A percentile compares a stretch with the other conserved stretches of the same genome.
phyloP scores from a whole-genome alignment of 2,329 filamentous ascomycete species.

The Bipolaris zeicola region DNA sequence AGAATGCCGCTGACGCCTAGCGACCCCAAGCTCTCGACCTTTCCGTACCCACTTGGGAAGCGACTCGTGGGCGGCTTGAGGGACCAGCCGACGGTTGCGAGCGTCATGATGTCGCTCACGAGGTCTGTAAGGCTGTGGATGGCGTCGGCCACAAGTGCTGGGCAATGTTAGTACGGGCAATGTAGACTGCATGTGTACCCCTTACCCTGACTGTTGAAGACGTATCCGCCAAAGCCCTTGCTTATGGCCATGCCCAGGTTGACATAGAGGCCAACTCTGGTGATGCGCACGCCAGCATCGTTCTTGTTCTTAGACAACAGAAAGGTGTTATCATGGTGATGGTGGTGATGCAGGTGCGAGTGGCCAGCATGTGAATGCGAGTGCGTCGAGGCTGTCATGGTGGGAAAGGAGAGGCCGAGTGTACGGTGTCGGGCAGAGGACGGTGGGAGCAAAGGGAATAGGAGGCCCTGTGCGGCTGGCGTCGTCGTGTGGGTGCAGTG shows the following conservation, averaged over 20 bases:
- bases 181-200: neutral
- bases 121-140: slow-evolving; percentile 96
- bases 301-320: slow-evolving; percentile 82
- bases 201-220: slow-evolving; percentile 83
- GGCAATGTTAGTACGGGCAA: slow-evolving; percentile 25
- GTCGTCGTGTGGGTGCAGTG: slow-evolving; percentile 39
- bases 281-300: slow-evolving; percentile 93
- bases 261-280: slow-evolving; percentile 82
- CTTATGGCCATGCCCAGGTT: slow-evolving; percentile 94
- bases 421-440: slow-evolving; percentile 38
- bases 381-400: slow-evolving; percentile 39
- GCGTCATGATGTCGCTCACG: slow-evolving; percentile 90
- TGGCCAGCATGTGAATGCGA: slow-evolving; percentile 52
- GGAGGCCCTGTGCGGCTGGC: slow-evolving; percentile 23
- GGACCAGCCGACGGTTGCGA: slow-evolving; percentile 93
- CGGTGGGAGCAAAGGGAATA: slow-evolving; percentile 9
- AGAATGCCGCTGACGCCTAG: slow-evolving; percentile 92
- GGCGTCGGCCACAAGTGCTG: slow-evolving; percentile 85
- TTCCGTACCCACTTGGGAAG: slow-evolving; percentile 93
- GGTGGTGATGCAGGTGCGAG: slow-evolving; percentile 57
- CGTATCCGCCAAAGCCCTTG: slow-evolving; percentile 90
- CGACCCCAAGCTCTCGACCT: slow-evolving; percentile 94
- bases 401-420: slow-evolving; percentile 36
- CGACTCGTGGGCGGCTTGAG: slow-evolving; percentile 79
- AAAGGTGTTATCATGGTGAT: slow-evolving; percentile 83